Base-by-base conservation (phyloP, 1,284 basidiomycete genomes). In the Termitomyces sp. region DNA sequence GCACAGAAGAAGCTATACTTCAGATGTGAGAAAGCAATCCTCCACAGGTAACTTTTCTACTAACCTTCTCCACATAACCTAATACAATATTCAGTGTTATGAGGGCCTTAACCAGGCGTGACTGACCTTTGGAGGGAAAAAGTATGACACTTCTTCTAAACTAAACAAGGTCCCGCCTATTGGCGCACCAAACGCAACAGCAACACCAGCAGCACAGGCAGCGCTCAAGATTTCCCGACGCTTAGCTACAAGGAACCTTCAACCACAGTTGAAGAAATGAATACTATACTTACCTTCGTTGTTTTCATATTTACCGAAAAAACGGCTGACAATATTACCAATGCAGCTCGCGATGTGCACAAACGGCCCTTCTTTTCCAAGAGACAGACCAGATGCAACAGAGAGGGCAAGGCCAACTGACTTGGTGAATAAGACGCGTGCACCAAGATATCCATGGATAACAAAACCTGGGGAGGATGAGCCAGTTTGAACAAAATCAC, bases 291-390 rank as follows among this genome's bases (percentile, higher is more conserved):
- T 46, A 88, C 91, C 90, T 81, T 96, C 94, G 64, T 98, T 98
- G 56, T 82, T 89, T 70, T 98, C 92, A 65, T 95, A 94, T 72
- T 98, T 98, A 53, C 72, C 72, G 63, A 92, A 89, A 64, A 88
- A 83, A 26, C 96, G 82, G 62, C 92, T 94, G 58, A 95, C 81
- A 58, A 99, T 97, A 68, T 98, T 99, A 19, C 94, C 95, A 45
- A 98, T 79, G 70, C 94, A 98, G 52, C 89, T 90, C 1, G 93
- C 93, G 58, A 99, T 97, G 67, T 98, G 96, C 1, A 98, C 95
- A 66, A 98, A 91, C 0, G 95, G 96, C 0, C 96, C 96, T 73
- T 98, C 96, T 75, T 97, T 96, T 47, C 92, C 94, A 13, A 98
- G 78, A 3, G 90, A 88, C 30, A 98, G 74, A 1, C 94, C 95